These are phyloP conservation scores for Coniosporium tulheliwenetii DNA, from an alignment of 2,329 filamentous ascomycete species.

Conservation along the genomic window DNA sequence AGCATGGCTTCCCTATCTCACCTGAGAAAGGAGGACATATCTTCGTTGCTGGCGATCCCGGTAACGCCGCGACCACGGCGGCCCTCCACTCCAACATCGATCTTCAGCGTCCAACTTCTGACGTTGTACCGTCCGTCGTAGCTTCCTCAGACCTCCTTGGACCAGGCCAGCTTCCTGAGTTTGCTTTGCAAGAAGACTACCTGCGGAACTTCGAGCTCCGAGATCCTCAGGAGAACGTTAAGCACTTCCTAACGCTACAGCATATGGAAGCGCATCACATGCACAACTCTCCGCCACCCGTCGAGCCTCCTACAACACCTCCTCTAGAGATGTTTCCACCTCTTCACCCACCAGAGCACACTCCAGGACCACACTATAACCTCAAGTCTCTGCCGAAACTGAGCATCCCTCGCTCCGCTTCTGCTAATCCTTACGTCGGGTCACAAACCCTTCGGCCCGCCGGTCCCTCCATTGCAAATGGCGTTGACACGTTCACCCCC, in stretches of 20 bases:
- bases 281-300: constrained; percentile 8
- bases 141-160: constrained; percentile 86
- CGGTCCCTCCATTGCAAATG: too few species aligned
- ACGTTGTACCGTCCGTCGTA: constrained; percentile 65
- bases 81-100: constrained; percentile 38
- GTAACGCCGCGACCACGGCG: constrained; percentile 51
- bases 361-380: constrained; percentile 26
- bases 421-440: constrained; percentile 20
- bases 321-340: constrained; percentile 23
- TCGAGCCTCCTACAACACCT: constrained; percentile 34
- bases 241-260: constrained; percentile 81
- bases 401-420: constrained; percentile 33
- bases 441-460: constrained; percentile 10
- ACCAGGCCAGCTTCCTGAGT: constrained; percentile 45
- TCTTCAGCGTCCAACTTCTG: constrained; percentile 51
- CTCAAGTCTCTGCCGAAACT: constrained; percentile 40
- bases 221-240: constrained; percentile 84
- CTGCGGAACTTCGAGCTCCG: constrained; percentile 54
- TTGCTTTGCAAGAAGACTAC: constrained; percentile 55
- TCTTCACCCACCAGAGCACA: constrained; percentile 21
- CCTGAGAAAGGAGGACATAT: constrained; percentile 50
- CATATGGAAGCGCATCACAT: constrained; percentile 34
- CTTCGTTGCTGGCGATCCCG: constrained; percentile 63
- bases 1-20: constrained; percentile 50
- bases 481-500: constrained; percentile 17